A percentile compares a stretch with the other conserved stretches of the same genome.
Conservation (phyloP, 768 basidiomycete species). For the Sarcodon sp. region DNA sequence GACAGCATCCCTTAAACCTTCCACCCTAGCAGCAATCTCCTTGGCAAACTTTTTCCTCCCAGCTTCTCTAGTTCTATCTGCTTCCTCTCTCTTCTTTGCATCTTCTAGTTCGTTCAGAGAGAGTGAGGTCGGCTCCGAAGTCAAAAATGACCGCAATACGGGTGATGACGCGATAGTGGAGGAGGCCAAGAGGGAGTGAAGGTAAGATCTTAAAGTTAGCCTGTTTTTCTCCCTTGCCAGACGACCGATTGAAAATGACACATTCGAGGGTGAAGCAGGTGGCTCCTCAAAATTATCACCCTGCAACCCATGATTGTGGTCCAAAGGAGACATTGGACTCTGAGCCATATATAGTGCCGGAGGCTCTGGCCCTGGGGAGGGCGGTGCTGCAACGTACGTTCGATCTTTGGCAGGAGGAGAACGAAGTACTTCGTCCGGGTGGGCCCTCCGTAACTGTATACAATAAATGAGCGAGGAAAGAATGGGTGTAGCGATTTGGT, state of each 20-base stretch:
- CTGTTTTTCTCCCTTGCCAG: conserved; percentile 90
- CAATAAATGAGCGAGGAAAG: conserved; percentile 5
- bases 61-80: conserved; percentile 78
- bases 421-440: conserved; percentile 72
- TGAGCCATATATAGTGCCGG: conserved; percentile 2
- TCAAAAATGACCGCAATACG: conserved; percentile 75
- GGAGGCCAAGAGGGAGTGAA: conserved; percentile 66
- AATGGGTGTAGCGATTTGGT: background rate
- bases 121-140: conserved; percentile 61
- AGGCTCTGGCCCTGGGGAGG: conserved; percentile 14
- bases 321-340: conserved; percentile 12
- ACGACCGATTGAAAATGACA: conserved; percentile 14
- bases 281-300: background rate
- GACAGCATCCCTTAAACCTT: conserved; percentile 72
- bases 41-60: conserved; percentile 74
- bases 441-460: conserved; percentile 69
- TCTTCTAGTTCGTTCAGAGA: conserved; percentile 70
- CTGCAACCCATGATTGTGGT: conserved; percentile 2
- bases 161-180: conserved; percentile 73
- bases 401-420: conserved; percentile 85
- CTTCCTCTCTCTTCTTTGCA: conserved; percentile 69
- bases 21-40: conserved; percentile 81
- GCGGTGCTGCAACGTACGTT: conserved; percentile 41
- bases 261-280: too few relatives aligned
- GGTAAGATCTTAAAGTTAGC: conserved; percentile 84